Evolutionary conservation across 2,329 filamentous ascomycete species (phyloP), one percentile per base, ranked within the genome.

Genomic region (Fusarium clavum): DNA sequence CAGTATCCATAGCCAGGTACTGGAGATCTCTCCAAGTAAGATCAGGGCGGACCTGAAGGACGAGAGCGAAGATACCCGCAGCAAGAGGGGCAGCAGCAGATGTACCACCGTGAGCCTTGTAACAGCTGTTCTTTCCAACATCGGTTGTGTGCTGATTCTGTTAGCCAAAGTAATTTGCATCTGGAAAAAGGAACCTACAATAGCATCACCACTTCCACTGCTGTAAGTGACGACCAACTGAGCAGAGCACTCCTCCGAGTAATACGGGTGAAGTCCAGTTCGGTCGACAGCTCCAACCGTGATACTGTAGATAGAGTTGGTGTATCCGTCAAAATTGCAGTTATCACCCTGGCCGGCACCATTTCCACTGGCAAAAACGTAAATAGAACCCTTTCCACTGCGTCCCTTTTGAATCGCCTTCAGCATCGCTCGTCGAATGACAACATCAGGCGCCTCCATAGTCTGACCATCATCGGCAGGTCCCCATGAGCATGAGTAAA

Each of bases 311-410:
- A 99, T 99, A 78, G 94, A 98, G 84, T 99, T 99, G 64, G 96
- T 99, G 81, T 99, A 99, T 41, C 96, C 96, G 78, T 99, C 96
- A 79, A 99, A 99, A 79, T 99, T 99, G 86, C 96, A 99, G 81
- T 99, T 98, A 79, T 99, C 96, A 48, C 93, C 94, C 70, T 85
- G 89, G 6, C 86, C 84, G 12, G 95, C 97, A 61, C 96, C 96
- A 77, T 99, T 99, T 63, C 96, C 96, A 71, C 95, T 81, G 45
- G 96, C 96, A 80, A 99, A 99, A 57, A 99, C 96, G 76, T 94
- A 99, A 71, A 99, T 92, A 29, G 94, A 97, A 11, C 96, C 96
- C 56, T 91, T 89, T 5, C 94, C 93, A 52, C 83, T 86, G 54
- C 96, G 92, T 44, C 96, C 96, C 63, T 97, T 90, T 77, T 98